Evolutionary conservation across 257 asterid genomes (phyloP), one percentile per base, ranked within the genome.

Genomic region (Solanum chiquidenum): DNA sequence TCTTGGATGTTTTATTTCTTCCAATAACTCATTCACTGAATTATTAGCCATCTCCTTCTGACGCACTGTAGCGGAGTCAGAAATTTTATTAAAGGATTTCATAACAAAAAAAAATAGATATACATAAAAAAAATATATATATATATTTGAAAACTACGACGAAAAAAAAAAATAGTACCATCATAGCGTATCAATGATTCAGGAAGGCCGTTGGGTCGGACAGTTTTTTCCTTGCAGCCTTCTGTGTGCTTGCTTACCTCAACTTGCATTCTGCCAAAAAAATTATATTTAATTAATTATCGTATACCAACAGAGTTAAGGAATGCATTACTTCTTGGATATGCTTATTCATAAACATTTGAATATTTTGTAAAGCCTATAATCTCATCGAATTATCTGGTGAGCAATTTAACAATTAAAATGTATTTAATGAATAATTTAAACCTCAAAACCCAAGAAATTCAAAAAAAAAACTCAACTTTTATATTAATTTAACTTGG

Each of bases 241-340:
- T 96, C 99, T 1, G 99, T 97, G 86, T 97, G 99, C 92, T 95
- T 96, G 97, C 99, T 97, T 49, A 97, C 99, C 91, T 97, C 99
- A 86, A 97, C 98, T 90, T 91, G 99, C 99, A 97, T 97, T 83
- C 99, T 97, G 95, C 89, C 49, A 89, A n/a, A 29, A 12, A 5
- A n/a, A 1, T 33, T 7, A 40, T 38, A 35, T 5, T 18, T 20
- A 71, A 71, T 72, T 33, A 40, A 40, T 44, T 14, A 29, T 16
- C 1, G 14, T 44, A 77, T 40, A 12, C 62, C 37, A 25, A 8
- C 37, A 40, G 20, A 76, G 1, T 38, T 76, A n/a, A 76, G 83
- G 34, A 76, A n/a, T 42, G 33, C 0, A 77, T n/a, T 42, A 42
- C n/a, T 25, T 42, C 8, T 42, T 25, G 66, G 25, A 44, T 79